phyloP scores from a whole-genome alignment of 2,329 filamentous ascomycete genomes.

The Arthrobotrys entomopaga region DNA sequence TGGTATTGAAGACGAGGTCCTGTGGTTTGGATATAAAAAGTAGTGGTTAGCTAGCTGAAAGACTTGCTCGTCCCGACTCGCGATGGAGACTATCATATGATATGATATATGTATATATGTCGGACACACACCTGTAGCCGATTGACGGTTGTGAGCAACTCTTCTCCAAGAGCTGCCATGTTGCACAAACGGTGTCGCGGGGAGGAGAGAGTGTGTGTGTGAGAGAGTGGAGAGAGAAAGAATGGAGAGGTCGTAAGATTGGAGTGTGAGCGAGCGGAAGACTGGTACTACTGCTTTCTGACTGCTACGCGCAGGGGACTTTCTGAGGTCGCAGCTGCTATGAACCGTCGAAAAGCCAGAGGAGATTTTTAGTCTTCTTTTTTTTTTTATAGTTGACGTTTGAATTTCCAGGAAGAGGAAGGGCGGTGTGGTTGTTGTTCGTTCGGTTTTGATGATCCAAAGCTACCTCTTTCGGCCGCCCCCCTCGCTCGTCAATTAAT shows the following conservation, averaged over 20 bases:
- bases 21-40: constrained; percentile 3
- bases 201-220: constrained; percentile 53
- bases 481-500: too few species aligned
- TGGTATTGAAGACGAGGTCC: constrained; percentile 88
- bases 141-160: constrained; percentile 94
- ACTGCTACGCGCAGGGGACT: constrained; percentile 20
- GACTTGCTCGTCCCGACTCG: constrained; percentile 39
- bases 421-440: background rate
- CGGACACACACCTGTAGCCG: constrained; percentile 77
- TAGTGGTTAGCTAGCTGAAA: constrained; percentile 24
- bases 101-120: background rate
- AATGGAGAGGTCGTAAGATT: constrained; percentile 7
- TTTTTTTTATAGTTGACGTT: background rate
- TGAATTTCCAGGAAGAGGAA: background rate
- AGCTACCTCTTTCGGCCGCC: constrained; percentile 3
- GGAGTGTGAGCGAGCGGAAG: constrained; percentile 1
- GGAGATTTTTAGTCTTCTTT: constrained; percentile 31
- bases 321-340: constrained; percentile 5
- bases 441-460: constrained; percentile 17
- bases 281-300: background rate
- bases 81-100: background rate
- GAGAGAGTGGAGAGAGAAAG: constrained; percentile 14
- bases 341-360: constrained; percentile 17
- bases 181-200: constrained; percentile 57
- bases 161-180: constrained; percentile 96